Percentiles rank a stretch among this genome's conserved stretches.
phyloP scores from a whole-genome alignment of 2,329 filamentous ascomycete genomes.

The Aspergillus brunneoviolaceus region DNA sequence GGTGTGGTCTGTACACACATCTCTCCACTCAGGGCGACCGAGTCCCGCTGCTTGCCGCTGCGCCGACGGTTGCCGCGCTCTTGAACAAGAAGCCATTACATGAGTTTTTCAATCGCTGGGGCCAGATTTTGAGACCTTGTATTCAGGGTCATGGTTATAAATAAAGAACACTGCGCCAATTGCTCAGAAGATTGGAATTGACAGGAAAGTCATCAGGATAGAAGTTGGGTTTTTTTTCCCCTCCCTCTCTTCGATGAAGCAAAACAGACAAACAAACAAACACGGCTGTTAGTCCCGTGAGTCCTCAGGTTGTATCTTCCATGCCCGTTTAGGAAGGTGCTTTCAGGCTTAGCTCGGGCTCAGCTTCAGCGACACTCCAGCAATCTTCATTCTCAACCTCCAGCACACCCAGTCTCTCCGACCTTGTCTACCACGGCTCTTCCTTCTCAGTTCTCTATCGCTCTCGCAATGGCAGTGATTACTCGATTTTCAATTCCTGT shows the following conservation, averaged over 20 bases:
- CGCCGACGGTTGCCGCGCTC: slow-evolving; percentile 5
- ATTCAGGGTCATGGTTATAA: background rate
- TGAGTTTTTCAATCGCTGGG: background rate
- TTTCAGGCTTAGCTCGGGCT: background rate
- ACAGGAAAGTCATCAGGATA: background rate
- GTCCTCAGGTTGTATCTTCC: background rate
- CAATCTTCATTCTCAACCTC: background rate
- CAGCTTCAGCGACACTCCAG: background rate
- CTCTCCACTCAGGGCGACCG: background rate
- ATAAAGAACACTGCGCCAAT: background rate
- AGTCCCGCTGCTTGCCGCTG: slow-evolving; percentile 6
- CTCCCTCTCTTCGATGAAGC: background rate
- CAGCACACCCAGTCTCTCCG: background rate
- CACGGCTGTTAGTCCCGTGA: background rate
- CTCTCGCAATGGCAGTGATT: background rate
- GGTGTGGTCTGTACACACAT: background rate
- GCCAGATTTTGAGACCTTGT: background rate
- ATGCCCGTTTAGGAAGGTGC: background rate
- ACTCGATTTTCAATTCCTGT: background rate
- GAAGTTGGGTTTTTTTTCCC: background rate
- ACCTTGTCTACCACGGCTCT: background rate
- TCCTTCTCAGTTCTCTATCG: background rate
- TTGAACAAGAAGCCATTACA: background rate
- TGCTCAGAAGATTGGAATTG: background rate
- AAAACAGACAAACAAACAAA: background rate